phyloP scores from a whole-genome alignment of 257 asterid genomes.

The Asclepias syriaca region DNA sequence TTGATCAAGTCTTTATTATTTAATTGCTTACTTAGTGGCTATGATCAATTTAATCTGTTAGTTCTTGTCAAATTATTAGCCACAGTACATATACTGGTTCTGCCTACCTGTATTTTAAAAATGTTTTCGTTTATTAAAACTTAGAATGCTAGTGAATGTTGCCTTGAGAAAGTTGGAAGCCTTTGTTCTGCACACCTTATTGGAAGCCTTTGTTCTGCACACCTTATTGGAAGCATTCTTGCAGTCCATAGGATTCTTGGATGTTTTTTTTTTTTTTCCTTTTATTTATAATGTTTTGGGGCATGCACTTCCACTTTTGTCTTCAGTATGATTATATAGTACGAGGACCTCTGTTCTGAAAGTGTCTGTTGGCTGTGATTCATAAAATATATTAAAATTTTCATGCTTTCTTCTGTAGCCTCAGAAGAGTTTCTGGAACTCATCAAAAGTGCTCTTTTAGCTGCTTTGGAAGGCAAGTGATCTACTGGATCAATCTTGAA shows the following conservation, averaged over 20 bases:
- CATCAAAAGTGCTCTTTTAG: constrained; percentile 89
- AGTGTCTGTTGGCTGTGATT: not conserved
- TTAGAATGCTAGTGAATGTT: not conserved
- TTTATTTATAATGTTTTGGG: not conserved
- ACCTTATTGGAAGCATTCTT: not conserved
- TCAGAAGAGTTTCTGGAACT: constrained; percentile 98
- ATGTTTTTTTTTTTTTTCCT: not conserved
- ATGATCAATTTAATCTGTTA: not conserved
- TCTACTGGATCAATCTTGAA: constrained; percentile 9
- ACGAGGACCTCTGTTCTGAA: not conserved
- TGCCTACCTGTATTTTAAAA: not conserved
- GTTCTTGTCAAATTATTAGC: not conserved
- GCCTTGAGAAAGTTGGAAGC: not conserved
- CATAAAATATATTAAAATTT: constrained; percentile 20
- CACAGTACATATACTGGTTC: not conserved
- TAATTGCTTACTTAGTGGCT: not conserved
- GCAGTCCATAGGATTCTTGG: not conserved
- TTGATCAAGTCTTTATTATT: not conserved
- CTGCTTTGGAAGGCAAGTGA: constrained; percentile 88
- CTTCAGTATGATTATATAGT: not conserved
- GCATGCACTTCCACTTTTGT: not conserved
- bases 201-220: not conserved
- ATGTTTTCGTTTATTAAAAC: not conserved
- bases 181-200: not conserved
- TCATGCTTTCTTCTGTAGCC: constrained; percentile 50